phyloP scores from a whole-genome alignment of 2,329 filamentous ascomycete genomes.

The Colletotrichum agaves region DNA sequence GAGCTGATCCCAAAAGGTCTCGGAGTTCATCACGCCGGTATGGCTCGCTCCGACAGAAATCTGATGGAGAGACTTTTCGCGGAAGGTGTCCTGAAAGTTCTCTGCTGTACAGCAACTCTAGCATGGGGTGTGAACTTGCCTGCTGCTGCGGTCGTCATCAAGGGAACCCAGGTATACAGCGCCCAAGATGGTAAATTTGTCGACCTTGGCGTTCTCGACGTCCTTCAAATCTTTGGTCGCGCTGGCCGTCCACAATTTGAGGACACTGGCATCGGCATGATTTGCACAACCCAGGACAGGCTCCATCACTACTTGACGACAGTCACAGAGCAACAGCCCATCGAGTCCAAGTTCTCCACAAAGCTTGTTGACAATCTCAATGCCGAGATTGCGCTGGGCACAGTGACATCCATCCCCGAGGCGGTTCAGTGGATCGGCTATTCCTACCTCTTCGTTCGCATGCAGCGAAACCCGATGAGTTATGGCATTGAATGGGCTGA shows the following conservation, averaged over 20 bases:
- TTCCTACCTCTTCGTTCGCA: slow-evolving; percentile 96
- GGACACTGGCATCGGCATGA: slow-evolving; percentile 97
- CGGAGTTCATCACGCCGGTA: slow-evolving; percentile 95
- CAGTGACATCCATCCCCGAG: slow-evolving; percentile 92
- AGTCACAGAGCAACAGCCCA: slow-evolving; percentile 94
- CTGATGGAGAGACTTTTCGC: slow-evolving; percentile 93
- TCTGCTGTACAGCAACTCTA: slow-evolving; percentile 97
- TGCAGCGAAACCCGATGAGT: slow-evolving; percentile 89
- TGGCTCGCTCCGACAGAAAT: slow-evolving; percentile 94
- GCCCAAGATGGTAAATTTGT: slow-evolving; percentile 96
- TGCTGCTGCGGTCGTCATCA: slow-evolving; percentile 96
- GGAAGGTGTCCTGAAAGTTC: slow-evolving; percentile 93
- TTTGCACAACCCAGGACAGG: slow-evolving; percentile 96
- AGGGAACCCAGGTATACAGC: slow-evolving; percentile 97
- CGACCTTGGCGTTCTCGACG: slow-evolving; percentile 94
- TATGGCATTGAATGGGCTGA: slow-evolving; percentile 98
- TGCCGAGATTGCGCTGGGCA: slow-evolving; percentile 91
- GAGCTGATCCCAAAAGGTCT: slow-evolving; percentile 92
- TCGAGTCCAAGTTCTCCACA: slow-evolving; percentile 94
- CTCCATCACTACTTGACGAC: slow-evolving; percentile 90
- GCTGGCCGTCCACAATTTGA: slow-evolving; percentile 98
- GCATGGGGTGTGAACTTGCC: slow-evolving; percentile 99
- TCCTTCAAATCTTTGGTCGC: slow-evolving; percentile 97
- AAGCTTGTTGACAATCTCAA: slow-evolving; percentile 97
- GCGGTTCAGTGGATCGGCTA: slow-evolving; percentile 98